Evolutionary conservation across 192 early-diverging fungal genomes (phyloP), one percentile per base, ranked within the genome.

Genomic region (Dispira parvispora): DNA sequence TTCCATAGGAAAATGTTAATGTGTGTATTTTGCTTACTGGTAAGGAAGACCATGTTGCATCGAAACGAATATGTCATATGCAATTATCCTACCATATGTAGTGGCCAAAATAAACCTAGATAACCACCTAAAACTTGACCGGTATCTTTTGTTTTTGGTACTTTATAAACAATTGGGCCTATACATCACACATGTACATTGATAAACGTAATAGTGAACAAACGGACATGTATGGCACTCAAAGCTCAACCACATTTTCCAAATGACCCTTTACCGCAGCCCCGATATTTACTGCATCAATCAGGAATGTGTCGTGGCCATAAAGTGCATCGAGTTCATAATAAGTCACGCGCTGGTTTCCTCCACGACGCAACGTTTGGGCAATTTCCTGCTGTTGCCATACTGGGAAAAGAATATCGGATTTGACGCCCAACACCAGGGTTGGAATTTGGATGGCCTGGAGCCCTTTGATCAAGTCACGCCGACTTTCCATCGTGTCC

Each of bases 311-410:
- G 64, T 98, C 95, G 67, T 98, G 95, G 10, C 95, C 95, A 71
- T 91, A 98, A 76, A 94, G 83, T 44, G 92, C 87, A 70, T 96
- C 95, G 6, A 96, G 80, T 75, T 96, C 95, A 65, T 95, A 98
- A 68, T 95, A 96, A 9, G 95, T 95, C 8, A 98, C 93, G 23
- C 77, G 71, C 45, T 80, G 78, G 76, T 98, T 98, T 14, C 95
- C 95, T 3, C 78, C 82, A n/a, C 69, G 71, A 49, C 80, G 81
- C 52, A 98, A 72, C 64, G 84, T 88, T 54, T 91, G 83, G 3
- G 94, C 93, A 66, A 99, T 91, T 69, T 99, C 94, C 70, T 88
- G 87, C 70, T 97, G 94, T 69, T 99, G 94, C 82, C 83, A 86
- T 13, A 85, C 81, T 11, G 96, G 92, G 74, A 99, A 97, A 70